Percentiles rank a stretch among this genome's conserved stretches.
Conservation (phyloP, 1,284 basidiomycete genomes). For the Lentinula novae-zelandiae region DNA sequence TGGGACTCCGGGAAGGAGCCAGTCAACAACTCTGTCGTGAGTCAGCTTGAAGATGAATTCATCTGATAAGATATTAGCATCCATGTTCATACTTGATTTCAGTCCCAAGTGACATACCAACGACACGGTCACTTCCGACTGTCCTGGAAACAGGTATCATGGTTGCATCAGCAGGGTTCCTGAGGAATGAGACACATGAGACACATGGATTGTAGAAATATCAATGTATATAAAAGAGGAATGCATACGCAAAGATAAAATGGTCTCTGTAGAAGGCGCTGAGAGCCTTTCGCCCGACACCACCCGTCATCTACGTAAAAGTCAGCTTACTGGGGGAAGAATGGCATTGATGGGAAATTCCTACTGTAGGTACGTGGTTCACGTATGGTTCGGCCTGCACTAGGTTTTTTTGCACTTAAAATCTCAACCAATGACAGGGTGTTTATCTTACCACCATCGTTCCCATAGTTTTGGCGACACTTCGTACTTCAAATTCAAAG, state of each 20-base stretch:
- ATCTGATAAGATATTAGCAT: constrained; percentile 25
- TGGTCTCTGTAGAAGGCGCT: constrained; percentile 51
- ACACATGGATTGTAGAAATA: background rate
- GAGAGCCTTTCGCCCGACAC: constrained; percentile 45
- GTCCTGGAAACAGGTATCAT: constrained; percentile 46
- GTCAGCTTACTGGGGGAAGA: no score
- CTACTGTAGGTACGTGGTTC: constrained; percentile 44
- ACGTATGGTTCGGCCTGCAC: constrained; percentile 44
- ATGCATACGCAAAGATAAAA: constrained; percentile 42
- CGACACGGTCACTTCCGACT: constrained; percentile 46
- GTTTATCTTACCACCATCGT: constrained; percentile 44
- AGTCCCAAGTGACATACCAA: constrained; percentile 28
- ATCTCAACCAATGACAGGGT: background rate
- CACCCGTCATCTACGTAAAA: constrained; percentile 43
- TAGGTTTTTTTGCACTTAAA: background rate
- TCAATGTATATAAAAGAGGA: background rate
- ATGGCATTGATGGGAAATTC: background rate
- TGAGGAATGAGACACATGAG: constrained; percentile 15
- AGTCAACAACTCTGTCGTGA: constrained; percentile 42
- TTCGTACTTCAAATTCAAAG: constrained; percentile 46
- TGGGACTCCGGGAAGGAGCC: constrained; percentile 48
- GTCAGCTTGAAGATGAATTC: constrained; percentile 46
- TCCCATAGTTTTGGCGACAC: constrained; percentile 50
- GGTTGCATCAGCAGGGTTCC: constrained; percentile 42
- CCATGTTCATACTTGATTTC: no score